Base-by-base conservation (phyloP, 352 stramenopile species). In the Pythium myriotylum region DNA sequence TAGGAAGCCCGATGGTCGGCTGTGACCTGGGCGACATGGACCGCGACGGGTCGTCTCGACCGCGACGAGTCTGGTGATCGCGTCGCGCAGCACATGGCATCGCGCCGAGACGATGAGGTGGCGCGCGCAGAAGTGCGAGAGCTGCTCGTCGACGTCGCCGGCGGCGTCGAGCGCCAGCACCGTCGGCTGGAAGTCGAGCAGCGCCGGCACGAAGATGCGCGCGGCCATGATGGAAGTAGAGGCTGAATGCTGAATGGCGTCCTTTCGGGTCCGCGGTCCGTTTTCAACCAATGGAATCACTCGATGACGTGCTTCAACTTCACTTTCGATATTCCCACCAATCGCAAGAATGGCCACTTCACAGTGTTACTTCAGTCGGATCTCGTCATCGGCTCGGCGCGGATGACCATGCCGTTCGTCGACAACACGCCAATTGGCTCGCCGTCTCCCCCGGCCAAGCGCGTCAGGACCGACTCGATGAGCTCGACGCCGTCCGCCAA, bases 131-230 rank as follows among this genome's bases (percentile, higher is more conserved):
- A 86, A 87, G 17, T 42, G 50, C 24, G 68, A 54, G 16, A 89
- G 20, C 51, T 89, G 77, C 0, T 48, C 26, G 23, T 39, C 32
- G 12, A 74, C 40, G n/a, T 66, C 48, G 2, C 40, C 55, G 8
- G 23, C 62, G 17, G 72, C 63, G 51, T 82, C 63, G 40, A 87
- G 20, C 8, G 59, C 67, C 17, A 87, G 40, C 10, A 87, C 46
- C 39, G 68, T 56, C 2, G 77, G 77, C 37, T 86, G 77, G 46
- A 87, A 69, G 50, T 87, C 75, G n/a, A 87, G 59, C 37, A 86
- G 55, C 60, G 74, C 46, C 4, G 79, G 73, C 4, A 89, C 8
- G 23, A 52, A 26, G 37, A 57, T 56, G 22, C 19, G 14, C 19
- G 9, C 20, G 24, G 20, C 48, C n/a, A 2, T 43, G 27, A 6